phyloP scores from a whole-genome alignment of 306 rosid genomes.

The Castanea crenata region DNA sequence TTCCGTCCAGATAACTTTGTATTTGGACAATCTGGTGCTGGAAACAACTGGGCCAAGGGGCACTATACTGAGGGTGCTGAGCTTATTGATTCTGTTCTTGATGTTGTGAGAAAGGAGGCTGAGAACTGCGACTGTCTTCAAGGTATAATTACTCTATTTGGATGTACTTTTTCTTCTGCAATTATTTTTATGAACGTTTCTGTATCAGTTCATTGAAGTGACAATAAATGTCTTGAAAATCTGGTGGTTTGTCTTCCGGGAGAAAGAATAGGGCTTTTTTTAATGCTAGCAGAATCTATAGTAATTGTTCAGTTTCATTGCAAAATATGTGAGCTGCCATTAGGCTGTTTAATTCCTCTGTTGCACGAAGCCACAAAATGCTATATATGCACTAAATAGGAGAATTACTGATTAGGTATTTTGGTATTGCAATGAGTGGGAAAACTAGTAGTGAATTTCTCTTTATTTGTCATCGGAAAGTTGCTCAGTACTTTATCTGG shows the following conservation, averaged over 20 bases:
- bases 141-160: constrained; percentile 18
- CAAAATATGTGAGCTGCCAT: not conserved
- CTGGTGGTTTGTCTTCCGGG: not conserved
- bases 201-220: not conserved
- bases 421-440: not conserved
- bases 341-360: not conserved
- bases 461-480: not conserved
- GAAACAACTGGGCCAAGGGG: constrained; percentile 64
- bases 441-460: not conserved
- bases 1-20: constrained; percentile 62
- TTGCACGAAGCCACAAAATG: not conserved
- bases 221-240: not conserved
- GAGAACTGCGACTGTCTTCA: constrained; percentile 62
- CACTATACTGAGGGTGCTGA: constrained; percentile 63
- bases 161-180: not conserved
- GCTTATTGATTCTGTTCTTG: constrained; percentile 57
- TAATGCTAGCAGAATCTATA: not conserved
- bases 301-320: not conserved
- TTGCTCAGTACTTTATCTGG: not conserved
- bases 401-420: not conserved
- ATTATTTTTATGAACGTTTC: not conserved
- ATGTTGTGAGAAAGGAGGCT: constrained; percentile 56
- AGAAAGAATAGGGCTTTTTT: not conserved
- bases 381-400: not conserved
- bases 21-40: constrained; percentile 60